Evolutionary conservation across 768 basidiomycete genomes (phyloP).

Genomic region (Lactifluus volemus): DNA sequence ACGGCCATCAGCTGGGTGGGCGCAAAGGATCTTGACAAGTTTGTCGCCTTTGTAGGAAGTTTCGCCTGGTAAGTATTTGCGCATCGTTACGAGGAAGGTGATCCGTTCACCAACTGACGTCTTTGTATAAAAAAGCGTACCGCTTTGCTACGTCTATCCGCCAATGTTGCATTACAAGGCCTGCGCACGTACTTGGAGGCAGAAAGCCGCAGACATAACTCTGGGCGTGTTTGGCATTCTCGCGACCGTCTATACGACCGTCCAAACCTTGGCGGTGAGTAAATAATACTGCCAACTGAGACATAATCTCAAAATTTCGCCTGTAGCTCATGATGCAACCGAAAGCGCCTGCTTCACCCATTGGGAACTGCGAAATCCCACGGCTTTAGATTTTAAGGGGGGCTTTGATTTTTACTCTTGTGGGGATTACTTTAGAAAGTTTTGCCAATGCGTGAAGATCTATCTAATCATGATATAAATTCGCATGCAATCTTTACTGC

Average conservation of each 20-base stretch:
- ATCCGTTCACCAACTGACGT: neutral
- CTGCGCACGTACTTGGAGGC: slow-evolving; percentile 59
- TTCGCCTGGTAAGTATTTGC: slow-evolving; percentile 72
- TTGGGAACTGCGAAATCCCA: slow-evolving; percentile 7
- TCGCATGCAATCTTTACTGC: too few relatives aligned
- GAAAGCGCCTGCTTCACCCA: slow-evolving; percentile 1
- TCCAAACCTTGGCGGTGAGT: slow-evolving; percentile 64
- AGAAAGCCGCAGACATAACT: slow-evolving; percentile 60
- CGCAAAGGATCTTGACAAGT: slow-evolving; percentile 88
- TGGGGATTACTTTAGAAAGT: neutral
- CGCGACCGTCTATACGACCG: slow-evolving; percentile 71
- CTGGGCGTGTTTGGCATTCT: slow-evolving; percentile 68
- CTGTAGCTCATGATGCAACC: slow-evolving; percentile 16
- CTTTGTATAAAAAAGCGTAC: slow-evolving; percentile 47
- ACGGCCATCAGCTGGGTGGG: slow-evolving; percentile 78
- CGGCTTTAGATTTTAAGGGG: neutral
- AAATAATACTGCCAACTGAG: too few relatives aligned
- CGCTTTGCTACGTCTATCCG: slow-evolving; percentile 90
- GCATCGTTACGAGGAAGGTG: neutral
- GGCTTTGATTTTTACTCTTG: neutral
- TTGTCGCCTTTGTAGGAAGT: slow-evolving; percentile 86
- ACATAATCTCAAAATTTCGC: neutral
- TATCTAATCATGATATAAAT: neutral
- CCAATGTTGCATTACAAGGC: slow-evolving; percentile 88
- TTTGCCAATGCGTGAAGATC: neutral